These are phyloP conservation scores for Cyberlindnera mrakii DNA, from an alignment of 805 yeast species.

Conservation along the genomic window DNA sequence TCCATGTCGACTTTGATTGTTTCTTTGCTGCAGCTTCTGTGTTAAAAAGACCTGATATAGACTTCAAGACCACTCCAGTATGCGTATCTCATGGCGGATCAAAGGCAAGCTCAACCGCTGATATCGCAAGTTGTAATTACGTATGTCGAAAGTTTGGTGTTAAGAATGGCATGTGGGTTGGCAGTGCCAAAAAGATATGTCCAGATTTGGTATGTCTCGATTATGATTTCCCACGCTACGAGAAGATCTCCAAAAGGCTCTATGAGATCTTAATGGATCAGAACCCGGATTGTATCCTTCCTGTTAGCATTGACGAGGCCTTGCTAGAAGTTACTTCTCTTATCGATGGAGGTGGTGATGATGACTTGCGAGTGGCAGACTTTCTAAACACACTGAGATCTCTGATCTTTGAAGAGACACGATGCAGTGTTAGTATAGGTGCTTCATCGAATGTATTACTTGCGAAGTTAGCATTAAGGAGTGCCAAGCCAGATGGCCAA, in stretches of 20 bases:
- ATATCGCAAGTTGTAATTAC: conserved; percentile 89
- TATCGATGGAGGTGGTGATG: conserved; percentile 18
- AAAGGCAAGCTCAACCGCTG: conserved; percentile 44
- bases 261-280: conserved; percentile 50
- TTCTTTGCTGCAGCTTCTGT: conserved; percentile 88
- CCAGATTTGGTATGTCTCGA: conserved; percentile 59
- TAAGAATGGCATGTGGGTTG: conserved; percentile 86
- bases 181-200: conserved; percentile 56
- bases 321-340: conserved; percentile 55
- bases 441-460: conserved; percentile 65
- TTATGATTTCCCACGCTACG: conserved; percentile 73
- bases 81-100: conserved; percentile 49
- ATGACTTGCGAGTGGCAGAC: conserved; percentile 18
- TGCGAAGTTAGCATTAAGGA: conserved; percentile 67
- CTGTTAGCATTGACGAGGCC: conserved; percentile 91
- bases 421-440: conserved; percentile 76
- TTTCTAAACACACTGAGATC: conserved; percentile 27
- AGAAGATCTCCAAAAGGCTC: conserved; percentile 53
- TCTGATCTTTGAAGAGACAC: conserved; percentile 37
- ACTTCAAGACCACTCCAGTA: conserved; percentile 45
- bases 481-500: conserved; percentile 78
- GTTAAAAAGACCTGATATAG: conserved; percentile 45
- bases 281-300: conserved; percentile 39
- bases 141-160: conserved; percentile 77
- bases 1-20: conserved; percentile 91